Percentiles rank a stretch among this genome's conserved stretches.
Evolutionary conservation across 164 flowering plant species (phyloP).

Genomic region (Protea cynaroides): DNA sequence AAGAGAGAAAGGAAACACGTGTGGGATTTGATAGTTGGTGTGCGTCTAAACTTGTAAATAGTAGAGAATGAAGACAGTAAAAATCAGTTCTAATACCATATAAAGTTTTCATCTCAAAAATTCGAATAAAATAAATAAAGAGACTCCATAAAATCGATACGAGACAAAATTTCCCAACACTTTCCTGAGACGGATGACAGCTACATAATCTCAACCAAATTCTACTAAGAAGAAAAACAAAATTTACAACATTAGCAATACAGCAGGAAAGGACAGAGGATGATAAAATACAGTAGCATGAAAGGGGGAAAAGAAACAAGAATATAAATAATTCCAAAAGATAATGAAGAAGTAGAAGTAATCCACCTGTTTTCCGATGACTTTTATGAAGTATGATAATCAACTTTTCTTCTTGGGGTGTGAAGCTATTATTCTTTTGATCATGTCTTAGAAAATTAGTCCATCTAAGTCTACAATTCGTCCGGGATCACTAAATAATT

Average conservation of each 20-base stretch:
- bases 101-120: too few relatives aligned
- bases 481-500: conserved; percentile 38
- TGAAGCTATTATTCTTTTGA: conserved; percentile 61
- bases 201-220: neutral
- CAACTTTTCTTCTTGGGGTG: conserved; percentile 73
- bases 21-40: too few relatives aligned
- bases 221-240: neutral
- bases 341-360: neutral
- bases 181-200: neutral
- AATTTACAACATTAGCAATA: neutral
- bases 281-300: neutral
- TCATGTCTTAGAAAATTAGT: conserved; percentile 71
- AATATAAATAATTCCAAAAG: neutral
- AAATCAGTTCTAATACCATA: too few relatives aligned
- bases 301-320: neutral
- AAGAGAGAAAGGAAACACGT: too few relatives aligned
- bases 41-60: too few relatives aligned
- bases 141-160: too few relatives aligned
- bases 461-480: conserved; percentile 81
- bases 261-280: neutral
- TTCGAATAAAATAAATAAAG: too few relatives aligned
- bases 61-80: too few relatives aligned
- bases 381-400: conserved; percentile 61
- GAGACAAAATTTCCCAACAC: too few relatives aligned
- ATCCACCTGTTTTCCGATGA: conserved; percentile 84